These are phyloP conservation scores for Nemania diffusa DNA, from an alignment of 2,329 filamentous ascomycete species.

Conservation along the genomic window DNA sequence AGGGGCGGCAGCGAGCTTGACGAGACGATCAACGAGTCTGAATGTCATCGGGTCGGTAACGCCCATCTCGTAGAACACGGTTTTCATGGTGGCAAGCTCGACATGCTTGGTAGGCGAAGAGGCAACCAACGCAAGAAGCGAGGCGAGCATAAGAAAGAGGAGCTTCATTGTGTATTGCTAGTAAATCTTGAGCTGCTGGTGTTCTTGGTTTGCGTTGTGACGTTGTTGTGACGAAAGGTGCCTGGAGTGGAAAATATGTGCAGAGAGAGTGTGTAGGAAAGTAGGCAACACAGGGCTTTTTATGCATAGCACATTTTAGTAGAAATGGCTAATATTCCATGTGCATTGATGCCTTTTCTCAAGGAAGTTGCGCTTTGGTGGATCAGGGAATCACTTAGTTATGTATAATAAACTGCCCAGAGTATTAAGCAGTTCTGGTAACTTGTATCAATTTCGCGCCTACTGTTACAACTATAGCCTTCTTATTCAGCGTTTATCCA, in stretches of 20 bases:
- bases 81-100: conserved; percentile 9
- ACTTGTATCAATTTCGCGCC: not conserved
- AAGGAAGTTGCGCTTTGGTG: not conserved
- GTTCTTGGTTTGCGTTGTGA: not conserved
- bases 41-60: conserved; percentile 13
- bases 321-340: not conserved
- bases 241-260: not conserved
- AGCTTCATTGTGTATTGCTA: conserved; percentile 1
- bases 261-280: not conserved
- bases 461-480: no score
- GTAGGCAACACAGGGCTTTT: not conserved
- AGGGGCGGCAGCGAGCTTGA: not conserved
- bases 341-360: not conserved
- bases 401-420: not conserved
- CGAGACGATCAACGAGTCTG: conserved; percentile 17
- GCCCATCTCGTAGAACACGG: conserved; percentile 14
- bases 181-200: not conserved
- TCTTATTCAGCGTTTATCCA: no score
- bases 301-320: not conserved
- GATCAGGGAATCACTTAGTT: not conserved
- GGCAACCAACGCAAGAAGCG: not conserved
- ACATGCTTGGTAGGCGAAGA: not conserved
- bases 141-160: not conserved
- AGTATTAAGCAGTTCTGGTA: not conserved
- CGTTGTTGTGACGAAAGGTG: not conserved